These are phyloP conservation scores for Centrapalus pauciflorus DNA, from an alignment of 129 eudicot genomes.

Conservation along the genomic window DNA sequence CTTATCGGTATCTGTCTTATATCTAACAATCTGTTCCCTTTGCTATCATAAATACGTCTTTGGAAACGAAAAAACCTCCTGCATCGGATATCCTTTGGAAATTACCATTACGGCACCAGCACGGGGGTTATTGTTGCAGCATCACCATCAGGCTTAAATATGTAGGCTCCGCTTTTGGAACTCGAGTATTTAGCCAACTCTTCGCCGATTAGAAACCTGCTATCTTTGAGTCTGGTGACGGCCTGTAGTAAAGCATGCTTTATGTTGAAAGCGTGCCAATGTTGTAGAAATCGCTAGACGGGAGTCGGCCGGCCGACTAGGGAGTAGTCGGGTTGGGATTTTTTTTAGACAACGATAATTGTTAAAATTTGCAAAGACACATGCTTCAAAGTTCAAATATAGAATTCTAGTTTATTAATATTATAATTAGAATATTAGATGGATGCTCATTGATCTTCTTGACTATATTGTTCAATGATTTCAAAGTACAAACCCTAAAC, in stretches of 20 bases:
- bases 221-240: constrained; percentile 44
- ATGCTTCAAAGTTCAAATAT: no score
- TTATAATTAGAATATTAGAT: no score
- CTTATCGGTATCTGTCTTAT: constrained; percentile 83
- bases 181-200: constrained; percentile 88
- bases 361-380: no score
- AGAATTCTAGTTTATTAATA: no score
- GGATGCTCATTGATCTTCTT: no score
- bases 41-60: no score
- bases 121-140: constrained; percentile 52
- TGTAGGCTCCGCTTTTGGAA: constrained; percentile 88
- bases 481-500: no score
- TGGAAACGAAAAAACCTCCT: constrained; percentile 78
- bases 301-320: no score
- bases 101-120: constrained; percentile 49
- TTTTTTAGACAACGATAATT: no score
- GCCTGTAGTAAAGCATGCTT: constrained; percentile 63
- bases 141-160: constrained; percentile 80
- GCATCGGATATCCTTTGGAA: constrained; percentile 70
- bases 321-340: no score
- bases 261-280: constrained; percentile 46
- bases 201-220: constrained; percentile 47
- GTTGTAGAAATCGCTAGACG: no score
- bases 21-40: constrained; percentile 75
- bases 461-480: no score